Conservation (phyloP, 202 grass and related monocot species). For the Cymbopogon flexuosus region DNA sequence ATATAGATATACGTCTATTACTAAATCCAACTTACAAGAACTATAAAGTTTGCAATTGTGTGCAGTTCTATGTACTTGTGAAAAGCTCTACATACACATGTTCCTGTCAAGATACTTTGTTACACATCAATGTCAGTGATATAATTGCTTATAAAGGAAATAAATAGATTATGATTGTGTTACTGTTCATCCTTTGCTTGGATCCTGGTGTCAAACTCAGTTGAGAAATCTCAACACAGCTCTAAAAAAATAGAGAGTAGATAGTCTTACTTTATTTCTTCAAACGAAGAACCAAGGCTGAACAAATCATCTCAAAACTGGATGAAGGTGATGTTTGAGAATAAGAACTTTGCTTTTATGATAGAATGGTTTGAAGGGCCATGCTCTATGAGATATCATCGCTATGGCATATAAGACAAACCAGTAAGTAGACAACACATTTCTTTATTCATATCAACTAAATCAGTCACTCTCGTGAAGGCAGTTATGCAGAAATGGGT, state of each 20-base stretch:
- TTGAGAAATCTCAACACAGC: conserved; percentile 21
- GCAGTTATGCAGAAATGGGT: background rate
- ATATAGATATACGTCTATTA: conserved; percentile 45
- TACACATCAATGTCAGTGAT: conserved; percentile 51
- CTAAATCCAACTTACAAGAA: conserved; percentile 40
- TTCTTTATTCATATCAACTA: conserved; percentile 21
- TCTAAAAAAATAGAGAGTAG: background rate
- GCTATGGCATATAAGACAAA: conserved; percentile 24
- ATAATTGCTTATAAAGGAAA: conserved; percentile 46
- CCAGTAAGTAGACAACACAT: conserved; percentile 20
- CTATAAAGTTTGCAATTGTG: conserved; percentile 44
- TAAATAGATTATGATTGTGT: conserved; percentile 41
- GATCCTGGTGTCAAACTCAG: background rate
- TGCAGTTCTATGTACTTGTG: conserved; percentile 51
- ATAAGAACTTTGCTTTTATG: background rate
- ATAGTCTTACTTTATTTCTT: background rate
- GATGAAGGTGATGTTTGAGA: conserved; percentile 39
- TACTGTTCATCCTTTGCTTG: conserved; percentile 29
- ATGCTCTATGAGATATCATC: conserved; percentile 24
- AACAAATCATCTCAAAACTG: conserved; percentile 29
- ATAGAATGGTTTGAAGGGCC: conserved; percentile 28
- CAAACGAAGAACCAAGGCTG: background rate
- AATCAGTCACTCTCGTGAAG: background rate
- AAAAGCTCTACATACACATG: conserved; percentile 44
- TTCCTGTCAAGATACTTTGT: conserved; percentile 43